A percentile compares a stretch with the other conserved stretches of the same genome.
Evolutionary conservation across 306 rosid genomes (phyloP).

Genomic region (Vigna nakashimae): DNA sequence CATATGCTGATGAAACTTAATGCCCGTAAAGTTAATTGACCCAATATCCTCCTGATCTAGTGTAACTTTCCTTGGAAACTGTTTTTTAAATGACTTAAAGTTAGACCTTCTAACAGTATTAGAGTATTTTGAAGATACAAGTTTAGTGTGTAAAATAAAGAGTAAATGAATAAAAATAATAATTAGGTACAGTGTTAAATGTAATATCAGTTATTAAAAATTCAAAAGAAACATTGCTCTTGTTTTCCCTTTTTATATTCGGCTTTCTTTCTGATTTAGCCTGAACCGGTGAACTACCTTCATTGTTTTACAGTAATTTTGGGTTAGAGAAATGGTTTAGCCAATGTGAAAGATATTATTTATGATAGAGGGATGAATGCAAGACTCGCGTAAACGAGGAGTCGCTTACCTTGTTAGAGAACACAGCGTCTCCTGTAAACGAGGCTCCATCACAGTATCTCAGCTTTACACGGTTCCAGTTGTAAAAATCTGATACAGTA

Average conservation of each 20-base stretch:
- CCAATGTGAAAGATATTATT: neutral
- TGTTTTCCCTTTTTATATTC: neutral
- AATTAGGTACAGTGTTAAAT: neutral
- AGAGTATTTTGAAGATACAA: neutral
- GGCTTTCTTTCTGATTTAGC: neutral
- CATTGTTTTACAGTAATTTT: neutral
- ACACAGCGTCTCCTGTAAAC: constrained; percentile 73
- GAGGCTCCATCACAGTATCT: constrained; percentile 99
- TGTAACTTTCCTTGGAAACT: neutral
- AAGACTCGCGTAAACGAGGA: neutral
- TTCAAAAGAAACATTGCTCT: neutral
- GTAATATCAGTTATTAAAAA: neutral
- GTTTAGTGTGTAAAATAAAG: neutral
- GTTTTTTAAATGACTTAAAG: neutral
- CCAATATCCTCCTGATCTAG: neutral
- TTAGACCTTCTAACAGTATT: neutral
- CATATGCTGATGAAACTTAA: neutral
- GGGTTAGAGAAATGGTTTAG: neutral
- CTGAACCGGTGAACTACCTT: neutral
- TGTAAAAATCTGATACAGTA: constrained; percentile 83
- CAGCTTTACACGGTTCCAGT: constrained; percentile 96
- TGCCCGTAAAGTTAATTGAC: neutral
- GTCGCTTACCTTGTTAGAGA: constrained; percentile 71
- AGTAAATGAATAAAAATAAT: neutral
- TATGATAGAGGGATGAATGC: neutral